A percentile compares a stretch with the other conserved stretches of the same genome.
Conservation (phyloP, 2,329 filamentous ascomycete genomes). For the Ambrosiella cleistominuta region DNA sequence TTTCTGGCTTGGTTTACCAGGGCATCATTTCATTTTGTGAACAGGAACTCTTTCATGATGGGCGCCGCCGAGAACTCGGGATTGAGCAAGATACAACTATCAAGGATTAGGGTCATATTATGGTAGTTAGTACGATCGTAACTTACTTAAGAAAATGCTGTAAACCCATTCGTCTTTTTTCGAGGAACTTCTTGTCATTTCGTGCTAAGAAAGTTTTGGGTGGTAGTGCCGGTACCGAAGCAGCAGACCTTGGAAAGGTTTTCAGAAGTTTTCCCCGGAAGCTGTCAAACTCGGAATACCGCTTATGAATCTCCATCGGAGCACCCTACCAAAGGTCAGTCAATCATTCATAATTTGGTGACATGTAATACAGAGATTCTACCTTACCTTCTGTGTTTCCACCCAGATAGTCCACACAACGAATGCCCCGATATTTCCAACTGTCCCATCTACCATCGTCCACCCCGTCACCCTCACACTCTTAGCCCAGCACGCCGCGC, state of each 20-base stretch:
- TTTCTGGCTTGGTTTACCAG: no score
- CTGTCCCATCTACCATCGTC: slow-evolving; percentile 37
- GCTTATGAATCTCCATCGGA: slow-evolving; percentile 45
- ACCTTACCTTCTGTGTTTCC: slow-evolving; percentile 61
- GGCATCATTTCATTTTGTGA: slow-evolving; percentile 28
- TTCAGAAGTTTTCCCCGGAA: slow-evolving; percentile 54
- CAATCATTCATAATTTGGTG: neutral
- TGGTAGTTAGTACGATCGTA: slow-evolving; percentile 6
- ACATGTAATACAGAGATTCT: neutral
- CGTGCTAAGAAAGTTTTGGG: slow-evolving; percentile 81
- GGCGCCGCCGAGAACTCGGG: slow-evolving; percentile 88
- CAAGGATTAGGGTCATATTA: slow-evolving; percentile 1
- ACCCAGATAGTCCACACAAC: slow-evolving; percentile 88
- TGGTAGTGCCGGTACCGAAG: slow-evolving; percentile 74
- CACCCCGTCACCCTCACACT: slow-evolving; percentile 42
- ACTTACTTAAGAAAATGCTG: slow-evolving; percentile 85
- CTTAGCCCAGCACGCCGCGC: slow-evolving; percentile 46
- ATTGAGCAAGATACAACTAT: slow-evolving; percentile 74
- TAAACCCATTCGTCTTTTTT: slow-evolving; percentile 63
- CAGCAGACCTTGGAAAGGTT: slow-evolving; percentile 70
- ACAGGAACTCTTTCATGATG: slow-evolving; percentile 78
- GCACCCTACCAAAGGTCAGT: slow-evolving; percentile 29
- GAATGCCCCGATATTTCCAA: slow-evolving; percentile 60
- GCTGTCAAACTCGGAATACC: slow-evolving; percentile 89
- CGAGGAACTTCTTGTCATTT: slow-evolving; percentile 72